These are phyloP conservation scores for Canavalia gladiata DNA, from an alignment of 306 rosid genomes.

Conservation along the genomic window DNA sequence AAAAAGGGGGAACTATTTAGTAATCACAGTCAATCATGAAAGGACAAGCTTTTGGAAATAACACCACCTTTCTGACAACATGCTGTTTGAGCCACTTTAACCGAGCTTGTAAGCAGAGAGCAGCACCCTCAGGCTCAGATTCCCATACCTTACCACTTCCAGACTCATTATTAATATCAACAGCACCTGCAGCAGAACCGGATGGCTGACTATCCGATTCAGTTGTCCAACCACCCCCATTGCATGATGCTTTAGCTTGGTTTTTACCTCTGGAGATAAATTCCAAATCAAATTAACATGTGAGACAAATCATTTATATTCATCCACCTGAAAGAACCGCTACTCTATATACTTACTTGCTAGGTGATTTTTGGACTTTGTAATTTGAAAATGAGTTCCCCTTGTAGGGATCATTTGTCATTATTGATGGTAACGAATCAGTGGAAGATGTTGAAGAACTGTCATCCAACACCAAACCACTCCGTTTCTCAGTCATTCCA, in stretches of 20 bases:
- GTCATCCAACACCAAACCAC: constrained; percentile 77
- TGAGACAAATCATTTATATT: constrained; percentile 6
- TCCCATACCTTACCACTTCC: constrained; percentile 66
- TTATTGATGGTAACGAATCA: constrained; percentile 89
- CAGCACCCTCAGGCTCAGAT: constrained; percentile 63
- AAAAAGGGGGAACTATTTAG: not conserved
- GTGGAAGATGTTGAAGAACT: constrained; percentile 98
- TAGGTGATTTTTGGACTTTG: constrained; percentile 70
- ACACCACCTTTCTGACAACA: constrained; percentile 69
- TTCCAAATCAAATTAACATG: constrained; percentile 40
- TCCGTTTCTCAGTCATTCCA: constrained; percentile 74
- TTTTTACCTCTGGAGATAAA: constrained; percentile 71
- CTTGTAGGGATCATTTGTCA: constrained; percentile 67
- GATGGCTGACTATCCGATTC: constrained; percentile 73
- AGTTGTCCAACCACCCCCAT: constrained; percentile 63
- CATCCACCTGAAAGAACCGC: constrained; percentile 38
- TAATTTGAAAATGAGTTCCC: constrained; percentile 64
- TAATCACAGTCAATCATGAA: constrained; percentile 13
- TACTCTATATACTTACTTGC: constrained; percentile 61
- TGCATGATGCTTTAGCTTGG: constrained; percentile 61
- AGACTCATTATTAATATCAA: constrained; percentile 56
- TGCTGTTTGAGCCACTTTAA: constrained; percentile 70
- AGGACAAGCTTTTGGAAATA: constrained; percentile 23
- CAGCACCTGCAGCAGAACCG: constrained; percentile 63
- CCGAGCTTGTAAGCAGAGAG: constrained; percentile 68